These are phyloP conservation scores for Mallotus japonicus DNA, from an alignment of 441 rosid species.

Conservation along the genomic window DNA sequence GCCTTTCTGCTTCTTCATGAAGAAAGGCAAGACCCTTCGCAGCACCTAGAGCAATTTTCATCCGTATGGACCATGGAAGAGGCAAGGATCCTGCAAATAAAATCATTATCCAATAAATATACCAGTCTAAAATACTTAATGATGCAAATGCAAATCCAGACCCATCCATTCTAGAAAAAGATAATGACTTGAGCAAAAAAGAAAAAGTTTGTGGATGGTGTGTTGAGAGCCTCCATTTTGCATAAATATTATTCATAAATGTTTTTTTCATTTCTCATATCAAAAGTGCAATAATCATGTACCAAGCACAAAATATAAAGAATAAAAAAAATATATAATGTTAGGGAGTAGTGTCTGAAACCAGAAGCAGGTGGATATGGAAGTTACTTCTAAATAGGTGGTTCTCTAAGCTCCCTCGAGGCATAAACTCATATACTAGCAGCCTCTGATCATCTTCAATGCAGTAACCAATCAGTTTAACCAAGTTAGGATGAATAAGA, in stretches of 20 bases:
- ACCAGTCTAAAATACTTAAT: slow-evolving; percentile 1
- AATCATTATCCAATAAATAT: slow-evolving; percentile 9
- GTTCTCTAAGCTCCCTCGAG: slow-evolving; percentile 95
- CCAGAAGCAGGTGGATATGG: neutral
- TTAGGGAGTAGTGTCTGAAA: too few relatives aligned
- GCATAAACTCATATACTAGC: slow-evolving; percentile 93
- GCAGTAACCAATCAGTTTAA: slow-evolving; percentile 90
- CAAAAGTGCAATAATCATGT: neutral
- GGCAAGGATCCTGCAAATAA: slow-evolving; percentile 67
- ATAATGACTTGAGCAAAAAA: too few relatives aligned
- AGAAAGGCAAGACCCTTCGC: slow-evolving; percentile 93
- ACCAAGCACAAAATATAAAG: neutral
- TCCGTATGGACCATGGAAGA: slow-evolving; percentile 89
- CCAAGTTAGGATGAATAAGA: slow-evolving; percentile 87
- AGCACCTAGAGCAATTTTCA: slow-evolving; percentile 92
- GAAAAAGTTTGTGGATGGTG: neutral
- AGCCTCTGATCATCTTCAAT: slow-evolving; percentile 97
- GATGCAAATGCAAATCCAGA: neutral
- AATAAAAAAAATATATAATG: too few relatives aligned
- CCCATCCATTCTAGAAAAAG: too few relatives aligned
- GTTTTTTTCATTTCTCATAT: neutral
- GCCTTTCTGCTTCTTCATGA: slow-evolving; percentile 90
- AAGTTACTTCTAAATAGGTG: slow-evolving; percentile 83
- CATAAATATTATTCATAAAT: neutral
- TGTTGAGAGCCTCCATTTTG: neutral